Base-by-base conservation (phyloP, 768 basidiomycete genomes). In the Mycena epipterygia region DNA sequence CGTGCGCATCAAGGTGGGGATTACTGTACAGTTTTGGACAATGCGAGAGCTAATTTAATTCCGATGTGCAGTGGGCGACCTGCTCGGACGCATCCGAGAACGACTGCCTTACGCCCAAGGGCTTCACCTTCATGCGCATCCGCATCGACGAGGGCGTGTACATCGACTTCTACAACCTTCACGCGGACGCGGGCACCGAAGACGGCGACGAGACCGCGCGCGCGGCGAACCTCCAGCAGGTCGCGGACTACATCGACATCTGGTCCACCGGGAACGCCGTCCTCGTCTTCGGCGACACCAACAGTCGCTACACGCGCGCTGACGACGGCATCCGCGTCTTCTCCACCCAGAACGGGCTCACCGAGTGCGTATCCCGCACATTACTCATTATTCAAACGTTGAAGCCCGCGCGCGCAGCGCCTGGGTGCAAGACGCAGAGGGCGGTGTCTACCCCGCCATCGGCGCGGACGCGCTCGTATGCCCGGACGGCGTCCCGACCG, bases 61-160 rank as follows among this genome's bases (percentile, higher is more conserved):
- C 7, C 17, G 17, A 19, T 12, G 12, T 41, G 32, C 46, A 70
- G 69, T 70, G 69, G 69, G 64, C 27, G 8, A 70, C 63, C 2
- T 70, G 69, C 56, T 70, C 69, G n/a, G 51, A 70, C 58, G 69
- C 69, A 19, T 70, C 79, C 68, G 53, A 71, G n/a, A 79, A 76
- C 12, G 81, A 83, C 71, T 84, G 83, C 70, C 74, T 84, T 21
- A 83, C 82, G 14, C 82, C 82, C 0, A 83, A 83, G 66, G 82
- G 83, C 12, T 84, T 84, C 77, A 82, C 80, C 0, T 82, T 81
- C 73, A 77, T 79, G 74, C 81, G 82, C 52, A 48, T 80, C 2
- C 74, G 76, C 46, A 73, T 79, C 42, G 72, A 77, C 13, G 81
- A 80, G 23, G 82, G 82, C 11, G 65, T 77, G 25, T 83, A 78